Evolutionary conservation across 139 green algal genomes (phyloP), one percentile per base, ranked within the genome.

Genomic region (Tetraselmis striata): DNA sequence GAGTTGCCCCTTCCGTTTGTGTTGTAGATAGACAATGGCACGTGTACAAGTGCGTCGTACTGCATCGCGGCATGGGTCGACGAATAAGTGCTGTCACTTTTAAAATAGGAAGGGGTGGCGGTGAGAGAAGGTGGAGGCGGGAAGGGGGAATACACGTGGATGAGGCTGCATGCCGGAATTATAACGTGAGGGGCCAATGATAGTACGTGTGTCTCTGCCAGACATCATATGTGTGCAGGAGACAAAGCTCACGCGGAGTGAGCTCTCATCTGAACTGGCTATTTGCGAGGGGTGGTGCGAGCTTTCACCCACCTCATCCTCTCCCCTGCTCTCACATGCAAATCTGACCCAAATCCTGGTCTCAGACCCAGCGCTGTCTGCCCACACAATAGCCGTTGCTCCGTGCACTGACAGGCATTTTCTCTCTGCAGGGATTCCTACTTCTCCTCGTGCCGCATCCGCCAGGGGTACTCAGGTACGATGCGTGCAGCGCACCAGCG

Each of bases 151-250:
- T 67, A 18, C 11, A 5, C 45, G 45, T 5, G 45, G 45, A 67
- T 18, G 45, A 18, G 5, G 45, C 18, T 67, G 45, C 18, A 67
- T 67, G n/a, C n/a, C n/a, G n/a, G n/a, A n/a, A n/a, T n/a, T n/a
- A n/a, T n/a, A n/a, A n/a, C n/a, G n/a, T n/a, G n/a, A n/a, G n/a
- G n/a, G n/a, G n/a, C n/a, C n/a, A n/a, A n/a, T n/a, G n/a, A n/a
- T n/a, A n/a, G n/a, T n/a, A n/a, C n/a, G n/a, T n/a, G n/a, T n/a
- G n/a, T n/a, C n/a, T 67, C 45, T 67, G 45, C 45, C 83, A 84
- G 89, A 91, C n/a, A 83, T 93, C 0, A 2, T 93, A 0, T 93
- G 87, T 77, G 29, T 94, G 0, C 90, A 95, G 67, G 92, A 95
- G 27, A 92, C 87, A 1, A 95, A 95, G 75, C 79, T 94, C 1